Conservation (phyloP, 2,329 filamentous ascomycete genomes). For the Keithomyces neogunnii region DNA sequence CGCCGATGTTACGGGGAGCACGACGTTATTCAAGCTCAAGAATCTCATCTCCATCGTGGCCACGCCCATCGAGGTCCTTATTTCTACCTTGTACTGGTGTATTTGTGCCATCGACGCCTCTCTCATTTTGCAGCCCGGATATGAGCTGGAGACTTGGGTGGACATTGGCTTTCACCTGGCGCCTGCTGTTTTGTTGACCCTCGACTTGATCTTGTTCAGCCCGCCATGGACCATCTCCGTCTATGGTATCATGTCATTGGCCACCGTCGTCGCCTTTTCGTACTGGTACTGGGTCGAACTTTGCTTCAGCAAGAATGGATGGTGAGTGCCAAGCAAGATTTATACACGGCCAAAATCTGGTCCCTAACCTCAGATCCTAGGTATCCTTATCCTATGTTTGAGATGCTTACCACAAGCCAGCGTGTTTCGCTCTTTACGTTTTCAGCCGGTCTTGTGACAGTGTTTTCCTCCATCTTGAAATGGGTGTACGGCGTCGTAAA, state of each 20-base stretch:
- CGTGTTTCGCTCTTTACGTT: slow-evolving; percentile 60
- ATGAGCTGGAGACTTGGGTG: slow-evolving; percentile 44
- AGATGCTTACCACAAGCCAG: slow-evolving; percentile 54
- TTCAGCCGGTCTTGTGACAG: slow-evolving; percentile 64
- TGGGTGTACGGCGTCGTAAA: slow-evolving; percentile 62
- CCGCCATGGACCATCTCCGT: slow-evolving; percentile 63
- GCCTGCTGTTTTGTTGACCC: slow-evolving; percentile 53
- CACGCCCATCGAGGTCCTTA: slow-evolving; percentile 62
- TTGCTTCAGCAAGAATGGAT: slow-evolving; percentile 60
- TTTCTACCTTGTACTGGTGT: slow-evolving; percentile 67
- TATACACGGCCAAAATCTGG: background rate
- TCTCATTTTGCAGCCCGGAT: slow-evolving; percentile 44
- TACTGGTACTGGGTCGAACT: slow-evolving; percentile 76
- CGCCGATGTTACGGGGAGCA: slow-evolving; percentile 54
- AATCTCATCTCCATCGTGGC: slow-evolving; percentile 58
- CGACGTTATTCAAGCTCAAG: slow-evolving; percentile 54
- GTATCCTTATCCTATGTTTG: slow-evolving; percentile 85
- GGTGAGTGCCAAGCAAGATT: slow-evolving; percentile 30
- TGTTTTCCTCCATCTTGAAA: slow-evolving; percentile 60
- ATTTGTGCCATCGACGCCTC: slow-evolving; percentile 47
- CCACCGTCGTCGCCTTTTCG: slow-evolving; percentile 48
- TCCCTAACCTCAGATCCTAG: slow-evolving; percentile 24
- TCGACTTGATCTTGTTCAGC: slow-evolving; percentile 60
- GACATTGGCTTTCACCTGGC: slow-evolving; percentile 60
- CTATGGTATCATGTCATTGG: slow-evolving; percentile 50